Conservation (phyloP, 2,329 filamentous ascomycete genomes). For the Leptographium galeiforme region DNA sequence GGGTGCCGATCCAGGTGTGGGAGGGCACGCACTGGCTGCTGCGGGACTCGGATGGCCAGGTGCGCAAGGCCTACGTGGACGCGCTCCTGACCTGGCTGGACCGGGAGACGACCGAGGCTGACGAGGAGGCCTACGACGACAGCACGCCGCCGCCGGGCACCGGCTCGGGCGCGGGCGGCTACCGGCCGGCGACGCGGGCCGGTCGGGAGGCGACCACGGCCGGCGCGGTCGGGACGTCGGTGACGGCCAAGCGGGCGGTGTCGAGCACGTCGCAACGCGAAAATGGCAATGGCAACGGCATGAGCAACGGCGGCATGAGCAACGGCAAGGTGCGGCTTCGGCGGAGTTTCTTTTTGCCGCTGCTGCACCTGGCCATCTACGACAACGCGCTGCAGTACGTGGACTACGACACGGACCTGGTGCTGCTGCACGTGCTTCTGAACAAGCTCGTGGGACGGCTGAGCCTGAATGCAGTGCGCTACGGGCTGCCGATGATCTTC, state of each 20-base stretch:
- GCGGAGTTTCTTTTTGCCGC: slow-evolving; percentile 61
- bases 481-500: slow-evolving; percentile 78
- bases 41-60: slow-evolving; percentile 61
- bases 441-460: slow-evolving; percentile 60
- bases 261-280: slow-evolving; percentile 55
- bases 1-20: slow-evolving; percentile 73
- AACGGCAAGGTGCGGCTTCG: slow-evolving; percentile 23
- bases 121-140: slow-evolving; percentile 50
- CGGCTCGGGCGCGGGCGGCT: neutral
- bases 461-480: slow-evolving; percentile 68
- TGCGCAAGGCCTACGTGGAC: slow-evolving; percentile 76
- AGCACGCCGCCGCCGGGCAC: slow-evolving; percentile 10
- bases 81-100: slow-evolving; percentile 74
- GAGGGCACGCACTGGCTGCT: slow-evolving; percentile 93
- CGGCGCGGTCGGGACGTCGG: slow-evolving; percentile 10
- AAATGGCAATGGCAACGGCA: slow-evolving; percentile 18
- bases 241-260: slow-evolving; percentile 46
- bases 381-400: slow-evolving; percentile 69
- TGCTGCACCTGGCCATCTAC: slow-evolving; percentile 79
- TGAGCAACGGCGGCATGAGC: slow-evolving; percentile 13
- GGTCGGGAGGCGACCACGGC: slow-evolving; percentile 20
- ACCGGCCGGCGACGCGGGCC: slow-evolving; percentile 28
- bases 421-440: slow-evolving; percentile 65
- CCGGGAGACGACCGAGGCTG: slow-evolving; percentile 57
- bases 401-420: slow-evolving; percentile 59